Evolutionary conservation across 805 yeast genomes (phyloP).

Genomic region (Hanseniaspora clermontiae): DNA sequence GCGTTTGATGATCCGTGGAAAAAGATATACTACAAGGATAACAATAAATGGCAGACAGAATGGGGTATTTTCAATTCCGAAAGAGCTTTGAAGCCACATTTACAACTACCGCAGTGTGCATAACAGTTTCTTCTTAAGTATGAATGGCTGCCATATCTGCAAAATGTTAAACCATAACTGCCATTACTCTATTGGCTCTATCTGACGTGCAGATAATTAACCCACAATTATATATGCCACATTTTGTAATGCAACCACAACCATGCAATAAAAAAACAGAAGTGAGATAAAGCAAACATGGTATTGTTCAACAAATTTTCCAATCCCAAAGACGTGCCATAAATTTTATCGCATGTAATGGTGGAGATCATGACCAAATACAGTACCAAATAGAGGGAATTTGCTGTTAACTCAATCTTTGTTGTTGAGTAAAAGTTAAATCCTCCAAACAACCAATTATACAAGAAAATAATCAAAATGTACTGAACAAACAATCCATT

Average conservation of each 20-base stretch:
- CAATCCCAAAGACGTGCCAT: constrained; percentile 43
- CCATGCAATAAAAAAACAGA: constrained; percentile 63
- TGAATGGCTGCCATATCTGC: not conserved
- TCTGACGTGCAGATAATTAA: too few species aligned
- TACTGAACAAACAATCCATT: constrained; percentile 70
- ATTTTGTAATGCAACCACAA: constrained; percentile 40
- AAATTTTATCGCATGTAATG: constrained; percentile 34
- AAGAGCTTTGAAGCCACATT: constrained; percentile 35
- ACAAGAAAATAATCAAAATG: constrained; percentile 42
- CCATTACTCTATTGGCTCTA: too few species aligned
- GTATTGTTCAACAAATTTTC: constrained; percentile 82
- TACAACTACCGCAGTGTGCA: constrained; percentile 30
- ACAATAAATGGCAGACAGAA: constrained; percentile 50
- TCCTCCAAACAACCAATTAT: constrained; percentile 72
- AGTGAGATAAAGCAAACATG: constrained; percentile 63
- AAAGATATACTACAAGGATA: constrained; percentile 35
- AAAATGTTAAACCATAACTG: constrained; percentile 35
- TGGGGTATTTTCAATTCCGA: constrained; percentile 53
- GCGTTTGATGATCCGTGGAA: constrained; percentile 71
- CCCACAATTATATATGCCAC: not conserved
- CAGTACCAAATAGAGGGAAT: constrained; percentile 19
- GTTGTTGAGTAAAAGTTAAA: constrained; percentile 40
- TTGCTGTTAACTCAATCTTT: constrained; percentile 8
- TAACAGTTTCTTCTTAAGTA: constrained; percentile 18
- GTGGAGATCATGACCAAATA: constrained; percentile 17